phyloP scores from a whole-genome alignment of 306 rosid species.

The Lotus japonicus region DNA sequence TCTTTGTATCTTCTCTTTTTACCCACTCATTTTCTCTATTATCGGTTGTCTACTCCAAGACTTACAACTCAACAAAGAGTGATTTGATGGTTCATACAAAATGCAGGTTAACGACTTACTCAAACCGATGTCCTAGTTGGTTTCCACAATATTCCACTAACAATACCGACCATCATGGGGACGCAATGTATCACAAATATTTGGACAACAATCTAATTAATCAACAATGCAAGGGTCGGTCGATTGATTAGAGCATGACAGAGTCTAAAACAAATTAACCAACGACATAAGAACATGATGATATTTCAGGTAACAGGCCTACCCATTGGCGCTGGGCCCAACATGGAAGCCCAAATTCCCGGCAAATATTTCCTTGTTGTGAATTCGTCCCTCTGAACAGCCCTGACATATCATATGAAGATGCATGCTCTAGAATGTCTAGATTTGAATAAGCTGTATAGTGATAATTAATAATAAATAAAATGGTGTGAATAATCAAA shows the following conservation, averaged over 20 bases:
- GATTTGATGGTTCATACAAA: slow-evolving; percentile 21
- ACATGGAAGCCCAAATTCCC: slow-evolving; percentile 20
- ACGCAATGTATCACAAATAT: neutral
- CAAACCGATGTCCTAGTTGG: neutral
- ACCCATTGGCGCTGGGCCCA: slow-evolving; percentile 23
- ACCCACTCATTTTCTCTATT: too few species aligned
- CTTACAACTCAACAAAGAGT: neutral
- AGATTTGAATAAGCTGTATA: neutral
- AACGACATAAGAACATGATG: neutral
- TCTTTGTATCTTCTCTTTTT: too few species aligned
- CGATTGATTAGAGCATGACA: too few species aligned
- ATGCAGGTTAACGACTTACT: neutral
- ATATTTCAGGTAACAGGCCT: neutral
- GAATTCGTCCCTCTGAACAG: neutral
- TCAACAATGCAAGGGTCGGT: too few species aligned
- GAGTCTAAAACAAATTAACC: too few species aligned
- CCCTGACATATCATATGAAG: slow-evolving; percentile 8
- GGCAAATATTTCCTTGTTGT: neutral
- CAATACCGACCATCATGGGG: neutral
- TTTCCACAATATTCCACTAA: neutral
- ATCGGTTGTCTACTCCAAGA: neutral
- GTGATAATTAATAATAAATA: too few species aligned
- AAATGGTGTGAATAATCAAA: neutral
- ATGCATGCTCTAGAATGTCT: too few species aligned
- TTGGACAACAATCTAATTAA: neutral